Base-by-base conservation (phyloP, 2,329 filamentous ascomycete genomes). In the Colletotrichum tropicicola region DNA sequence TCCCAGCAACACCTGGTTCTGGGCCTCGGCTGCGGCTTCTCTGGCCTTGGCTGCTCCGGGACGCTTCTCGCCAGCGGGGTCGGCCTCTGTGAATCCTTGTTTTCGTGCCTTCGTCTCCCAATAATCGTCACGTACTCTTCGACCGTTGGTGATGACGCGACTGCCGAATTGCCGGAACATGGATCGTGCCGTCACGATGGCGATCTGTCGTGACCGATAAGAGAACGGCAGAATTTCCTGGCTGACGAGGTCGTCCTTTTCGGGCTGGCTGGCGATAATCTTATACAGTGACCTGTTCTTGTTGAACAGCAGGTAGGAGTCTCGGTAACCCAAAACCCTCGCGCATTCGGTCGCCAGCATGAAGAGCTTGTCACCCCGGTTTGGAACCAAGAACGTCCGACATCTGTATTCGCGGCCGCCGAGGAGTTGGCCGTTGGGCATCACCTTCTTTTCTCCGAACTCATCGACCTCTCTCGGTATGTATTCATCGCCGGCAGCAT, bases 141-240 rank as follows among this genome's bases (percentile, higher is more conserved):
- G 88, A 32, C 96, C 96, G 73, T 94, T 92, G 35, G 92, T 89
- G 68, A 99, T 96, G 55, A 99, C 91, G 68, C 96, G 88, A 77
- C 94, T 98, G 51, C 96, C 96, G 77, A 99, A 99, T 77, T 99
- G 96, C 44, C 96, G 90, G 79, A 98, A 99, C 96, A 99, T 99
- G 71, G 95, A 98, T 69, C 93, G 90, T 28, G 96, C 96, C 1
- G 96, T 98, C 44, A 99, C 96, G 68, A 99, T 98, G 54, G 96
- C 96, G 71, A 99, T 99, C 79, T 99, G 96, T 53, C 96, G 89
- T n/a, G 96, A 99, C 45, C 96, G 89, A 77, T 99, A 99, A 4
- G 95, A 98, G 78, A 98, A 99, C 0, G 96, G 96, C 19, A 99
- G 83, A 62, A 98, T 97, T 73, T 98, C 96, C 80, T 98, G 94